A percentile compares a stretch with the other conserved stretches of the same genome.
Conservation (phyloP, 768 basidiomycete genomes). For the Goffeauzyma gilvescens region DNA sequence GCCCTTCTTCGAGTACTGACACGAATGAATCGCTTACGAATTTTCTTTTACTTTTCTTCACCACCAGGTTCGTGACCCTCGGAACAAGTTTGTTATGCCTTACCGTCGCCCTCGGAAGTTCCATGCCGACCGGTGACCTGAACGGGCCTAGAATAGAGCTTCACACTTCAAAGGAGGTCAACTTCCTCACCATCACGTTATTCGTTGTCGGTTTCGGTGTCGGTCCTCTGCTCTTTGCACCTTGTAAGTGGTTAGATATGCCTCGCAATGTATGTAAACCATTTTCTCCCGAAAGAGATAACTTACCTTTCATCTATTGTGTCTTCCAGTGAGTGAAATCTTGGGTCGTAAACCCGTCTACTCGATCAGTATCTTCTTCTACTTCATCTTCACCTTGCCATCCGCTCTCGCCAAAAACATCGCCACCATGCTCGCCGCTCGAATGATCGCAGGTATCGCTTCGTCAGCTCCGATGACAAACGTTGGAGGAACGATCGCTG, state of each 20-base stretch:
- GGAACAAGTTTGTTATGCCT: slow-evolving; percentile 18
- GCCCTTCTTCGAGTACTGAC: too few relatives aligned
- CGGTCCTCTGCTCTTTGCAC: slow-evolving; percentile 30
- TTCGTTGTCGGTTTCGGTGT: slow-evolving; percentile 24
- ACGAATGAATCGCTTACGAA: too few relatives aligned
- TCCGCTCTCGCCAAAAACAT: slow-evolving; percentile 24
- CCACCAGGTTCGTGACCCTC: slow-evolving; percentile 8
- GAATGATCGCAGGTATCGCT: slow-evolving; percentile 24
- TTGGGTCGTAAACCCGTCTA: slow-evolving; percentile 22
- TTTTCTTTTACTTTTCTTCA: neutral
- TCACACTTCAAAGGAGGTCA: slow-evolving; percentile 15
- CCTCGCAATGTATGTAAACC: too few relatives aligned
- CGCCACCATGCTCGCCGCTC: slow-evolving; percentile 22
- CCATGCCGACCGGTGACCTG: slow-evolving; percentile 23
- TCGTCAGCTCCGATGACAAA: slow-evolving; percentile 25
- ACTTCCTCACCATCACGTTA: slow-evolving; percentile 14
- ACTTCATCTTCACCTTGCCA: slow-evolving; percentile 30
- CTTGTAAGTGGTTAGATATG: slow-evolving; percentile 9
- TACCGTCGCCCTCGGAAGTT: slow-evolving; percentile 18
- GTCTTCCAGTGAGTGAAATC: slow-evolving; percentile 16
- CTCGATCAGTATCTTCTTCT: slow-evolving; percentile 19
- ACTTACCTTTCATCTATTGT: neutral
- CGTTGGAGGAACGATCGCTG: slow-evolving; percentile 20
- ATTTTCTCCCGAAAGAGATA: too few relatives aligned
- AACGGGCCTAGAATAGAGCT: slow-evolving; percentile 14